A percentile compares a stretch with the other conserved stretches of the same genome.
Conservation (phyloP, 2,329 filamentous ascomycete species). For the Pseudopyricularia cyperi region DNA sequence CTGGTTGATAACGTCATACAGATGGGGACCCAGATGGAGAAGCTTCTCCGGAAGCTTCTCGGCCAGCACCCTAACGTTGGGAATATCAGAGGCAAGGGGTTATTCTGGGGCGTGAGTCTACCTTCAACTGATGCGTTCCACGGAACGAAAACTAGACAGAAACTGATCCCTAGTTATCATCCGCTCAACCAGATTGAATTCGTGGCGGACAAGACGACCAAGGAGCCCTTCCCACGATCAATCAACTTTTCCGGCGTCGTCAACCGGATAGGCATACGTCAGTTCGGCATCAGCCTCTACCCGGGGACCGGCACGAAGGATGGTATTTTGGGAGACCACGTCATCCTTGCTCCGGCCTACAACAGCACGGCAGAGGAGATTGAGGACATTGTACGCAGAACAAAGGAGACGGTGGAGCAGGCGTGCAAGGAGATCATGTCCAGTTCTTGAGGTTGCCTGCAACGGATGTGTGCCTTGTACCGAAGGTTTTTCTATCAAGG, state of each 20-base stretch:
- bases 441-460: not conserved
- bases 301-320: slow-evolving; percentile 48
- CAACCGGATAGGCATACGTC: slow-evolving; percentile 16
- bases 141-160: no score
- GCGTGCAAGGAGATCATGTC: not conserved
- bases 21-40: slow-evolving; percentile 18
- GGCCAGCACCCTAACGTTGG: slow-evolving; percentile 23
- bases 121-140: no score
- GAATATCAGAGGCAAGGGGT: slow-evolving; percentile 26
- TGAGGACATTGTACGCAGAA: slow-evolving; percentile 31
- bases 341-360: slow-evolving; percentile 58
- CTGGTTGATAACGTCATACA: slow-evolving; percentile 20
- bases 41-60: slow-evolving; percentile 15
- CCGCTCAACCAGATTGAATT: slow-evolving; percentile 22
- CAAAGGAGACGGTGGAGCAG: not conserved
- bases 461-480: not conserved
- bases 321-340: slow-evolving; percentile 51
- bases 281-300: slow-evolving; percentile 36
- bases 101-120: slow-evolving; percentile 26
- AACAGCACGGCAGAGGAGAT: slow-evolving; percentile 46
- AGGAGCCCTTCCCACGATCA: slow-evolving; percentile 16
- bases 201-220: slow-evolving; percentile 20
- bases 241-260: slow-evolving; percentile 3
- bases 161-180: no score
- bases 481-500: no score